A percentile compares a stretch with the other conserved stretches of the same genome.
These are phyloP conservation scores for Wickerhamiella nectarea DNA, from an alignment of 805 yeast species.

Conservation along the genomic window DNA sequence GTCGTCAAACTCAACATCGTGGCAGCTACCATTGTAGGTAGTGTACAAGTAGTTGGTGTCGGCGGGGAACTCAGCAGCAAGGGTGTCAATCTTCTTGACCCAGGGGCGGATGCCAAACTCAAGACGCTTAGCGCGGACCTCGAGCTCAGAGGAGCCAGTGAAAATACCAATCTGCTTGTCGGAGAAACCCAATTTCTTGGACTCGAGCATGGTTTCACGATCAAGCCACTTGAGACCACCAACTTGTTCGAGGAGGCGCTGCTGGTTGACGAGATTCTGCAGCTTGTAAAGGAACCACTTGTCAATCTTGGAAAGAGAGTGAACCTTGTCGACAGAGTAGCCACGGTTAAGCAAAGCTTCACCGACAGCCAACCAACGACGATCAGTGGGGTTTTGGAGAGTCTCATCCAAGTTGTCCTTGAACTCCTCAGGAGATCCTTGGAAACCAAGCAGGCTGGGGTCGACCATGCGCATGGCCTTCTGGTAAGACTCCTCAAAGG, in stretches of 20 bases:
- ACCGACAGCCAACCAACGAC: slow-evolving; percentile 94
- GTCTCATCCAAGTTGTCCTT: slow-evolving; percentile 77
- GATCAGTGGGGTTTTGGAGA: slow-evolving; percentile 90
- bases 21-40: slow-evolving; percentile 80
- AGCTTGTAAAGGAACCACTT: slow-evolving; percentile 91
- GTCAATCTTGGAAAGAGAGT: slow-evolving; percentile 84
- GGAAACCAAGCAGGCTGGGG: slow-evolving; percentile 86
- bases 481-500: slow-evolving; percentile 93
- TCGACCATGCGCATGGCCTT: slow-evolving; percentile 89
- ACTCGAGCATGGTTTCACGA: slow-evolving; percentile 42
- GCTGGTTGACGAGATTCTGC: slow-evolving; percentile 80
- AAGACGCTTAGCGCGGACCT: slow-evolving; percentile 73
- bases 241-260: slow-evolving; percentile 31
- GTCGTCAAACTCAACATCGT: slow-evolving; percentile 76
- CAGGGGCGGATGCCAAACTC: slow-evolving; percentile 72
- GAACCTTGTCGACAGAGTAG: slow-evolving; percentile 83
- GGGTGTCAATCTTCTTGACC: slow-evolving; percentile 91
- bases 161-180: slow-evolving; percentile 83
- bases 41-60: slow-evolving; percentile 90
- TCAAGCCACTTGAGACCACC: slow-evolving; percentile 41
- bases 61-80: slow-evolving; percentile 99
- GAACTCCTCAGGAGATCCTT: slow-evolving; percentile 53
- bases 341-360: slow-evolving; percentile 88
- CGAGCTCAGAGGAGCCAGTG: slow-evolving; percentile 59
- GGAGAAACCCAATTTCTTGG: slow-evolving; percentile 89